A percentile compares a stretch with the other conserved stretches of the same genome.
phyloP scores from a whole-genome alignment of 257 asterid species.

The Solanum ossicruentum region DNA sequence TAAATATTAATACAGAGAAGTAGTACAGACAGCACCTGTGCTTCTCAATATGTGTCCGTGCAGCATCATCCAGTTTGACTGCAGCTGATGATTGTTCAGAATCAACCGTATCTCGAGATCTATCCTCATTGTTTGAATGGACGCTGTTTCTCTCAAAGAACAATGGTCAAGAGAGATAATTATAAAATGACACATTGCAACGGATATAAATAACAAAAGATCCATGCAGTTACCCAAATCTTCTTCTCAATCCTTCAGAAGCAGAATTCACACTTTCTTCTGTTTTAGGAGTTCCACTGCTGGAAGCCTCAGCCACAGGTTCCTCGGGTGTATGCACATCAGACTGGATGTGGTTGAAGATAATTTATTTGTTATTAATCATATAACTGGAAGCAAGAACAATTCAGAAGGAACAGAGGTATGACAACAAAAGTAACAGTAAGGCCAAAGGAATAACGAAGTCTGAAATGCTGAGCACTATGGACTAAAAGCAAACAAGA shows the following conservation, averaged over 20 bases:
- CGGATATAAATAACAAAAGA: not conserved
- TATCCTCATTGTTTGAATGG: slow-evolving; percentile 26
- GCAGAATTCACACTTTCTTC: slow-evolving; percentile 36
- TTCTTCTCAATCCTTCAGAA: slow-evolving; percentile 71
- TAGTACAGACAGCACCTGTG: slow-evolving; percentile 42
- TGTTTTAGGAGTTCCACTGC: slow-evolving; percentile 28
- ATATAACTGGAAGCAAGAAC: not conserved
- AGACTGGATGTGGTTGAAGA: slow-evolving; percentile 31
- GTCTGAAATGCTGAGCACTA: not conserved
- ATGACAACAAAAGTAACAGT: not conserved
- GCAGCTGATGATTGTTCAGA: slow-evolving; percentile 25
- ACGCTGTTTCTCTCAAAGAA: slow-evolving; percentile 28
- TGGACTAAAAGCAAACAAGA: not conserved
- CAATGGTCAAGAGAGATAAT: not conserved
- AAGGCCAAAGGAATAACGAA: not conserved
- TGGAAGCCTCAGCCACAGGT: slow-evolving; percentile 24
- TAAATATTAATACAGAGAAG: not conserved
- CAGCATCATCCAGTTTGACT: slow-evolving; percentile 77
- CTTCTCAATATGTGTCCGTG: slow-evolving; percentile 66
- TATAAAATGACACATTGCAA: not conserved
- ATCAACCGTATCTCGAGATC: slow-evolving; percentile 22
- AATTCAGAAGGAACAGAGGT: not conserved
- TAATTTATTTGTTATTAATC: slow-evolving; percentile 7
- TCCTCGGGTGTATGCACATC: slow-evolving; percentile 21
- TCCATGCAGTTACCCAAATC: slow-evolving; percentile 36